Base-by-base conservation (phyloP, 2,329 filamentous ascomycete species). In the Fusarium acutatum region DNA sequence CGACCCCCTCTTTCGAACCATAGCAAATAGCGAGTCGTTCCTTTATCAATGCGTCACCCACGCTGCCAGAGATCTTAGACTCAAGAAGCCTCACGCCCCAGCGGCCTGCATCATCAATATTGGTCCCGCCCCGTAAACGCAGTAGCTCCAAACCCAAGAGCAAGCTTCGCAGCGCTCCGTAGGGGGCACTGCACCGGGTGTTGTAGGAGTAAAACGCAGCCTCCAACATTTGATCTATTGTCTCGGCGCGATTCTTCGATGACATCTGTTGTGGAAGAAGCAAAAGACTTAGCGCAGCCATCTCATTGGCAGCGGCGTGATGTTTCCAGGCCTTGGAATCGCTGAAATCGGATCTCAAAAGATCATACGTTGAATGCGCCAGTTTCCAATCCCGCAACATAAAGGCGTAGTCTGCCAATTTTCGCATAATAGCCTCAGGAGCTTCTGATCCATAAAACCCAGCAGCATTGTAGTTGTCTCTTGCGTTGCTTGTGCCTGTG, bases 261-360 rank as follows among this genome's bases (percentile, higher is more conserved):
- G 90, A 91, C 70, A 93, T 85, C 22, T 88, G 88, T 68, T 93
- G 89, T 1, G 94, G 91, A 77, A 92, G 91, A 68, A 99, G 88
- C 38, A 99, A 88, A 44, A 94, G 89, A 77, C 94, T 94, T 18
- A 98, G 84, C 10, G 94, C 95, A 35, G 93, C 92, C 96, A 99
- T 98, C 84, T 99, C 96, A 81, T 97, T 96, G 4, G 94, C 93
- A 7, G 94, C 96, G 0, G 96, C 96, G 80, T 98, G 94, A 79
- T 98, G 94, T 77, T 91, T 94, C 96, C 96, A 99, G 3, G 96
- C 97, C 82, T 98, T 98, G 80, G 98, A 95, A 80, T 96, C 96
- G 79, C 91, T 92, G 81, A 96, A 99, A 81, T 99, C 97, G 13
- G 92, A 89, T 60, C 94, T 90, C 14, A 99, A 84, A 10, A 99